Evolutionary conservation across 352 stramenopile genomes (phyloP).

Genomic region (Phytopythium ostracodes): DNA sequence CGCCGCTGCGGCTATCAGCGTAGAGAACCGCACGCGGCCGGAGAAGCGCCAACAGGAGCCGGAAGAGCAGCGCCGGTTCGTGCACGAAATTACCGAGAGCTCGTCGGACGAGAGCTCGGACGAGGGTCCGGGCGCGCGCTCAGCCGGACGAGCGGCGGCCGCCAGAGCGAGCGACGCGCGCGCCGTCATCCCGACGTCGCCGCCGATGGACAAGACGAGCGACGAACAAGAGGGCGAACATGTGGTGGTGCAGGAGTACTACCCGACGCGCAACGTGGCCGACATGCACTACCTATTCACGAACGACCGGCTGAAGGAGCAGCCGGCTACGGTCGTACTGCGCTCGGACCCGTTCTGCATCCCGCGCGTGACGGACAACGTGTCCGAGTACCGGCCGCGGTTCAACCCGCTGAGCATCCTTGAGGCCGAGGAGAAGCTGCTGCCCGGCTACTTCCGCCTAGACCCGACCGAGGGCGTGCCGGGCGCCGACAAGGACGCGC

Average conservation of each 20-base stretch:
- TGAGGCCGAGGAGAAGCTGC: slow-evolving; percentile 58
- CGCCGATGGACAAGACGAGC: background rate
- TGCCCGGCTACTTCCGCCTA: slow-evolving; percentile 58
- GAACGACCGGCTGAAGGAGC: slow-evolving; percentile 60
- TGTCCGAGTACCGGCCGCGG: slow-evolving; percentile 55
- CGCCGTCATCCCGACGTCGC: slow-evolving; percentile 5
- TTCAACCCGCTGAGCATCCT: slow-evolving; percentile 76
- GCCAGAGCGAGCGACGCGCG: background rate
- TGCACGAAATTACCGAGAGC: slow-evolving; percentile 37
- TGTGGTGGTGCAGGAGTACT: slow-evolving; percentile 18
- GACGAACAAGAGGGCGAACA: background rate
- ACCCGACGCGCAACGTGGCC: slow-evolving; percentile 33
- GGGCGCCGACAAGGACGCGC: slow-evolving; percentile 2
- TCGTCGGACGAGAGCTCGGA: slow-evolving; percentile 30
- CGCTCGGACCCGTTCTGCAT: slow-evolving; percentile 68
- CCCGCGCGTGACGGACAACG: slow-evolving; percentile 67
- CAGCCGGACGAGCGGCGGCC: background rate
- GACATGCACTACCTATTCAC: slow-evolving; percentile 63
- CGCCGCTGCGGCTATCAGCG: background rate
- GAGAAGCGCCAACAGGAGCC: background rate
- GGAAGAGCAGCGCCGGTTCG: slow-evolving; percentile 6
- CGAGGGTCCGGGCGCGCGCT: slow-evolving; percentile 3
- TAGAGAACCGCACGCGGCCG: background rate
- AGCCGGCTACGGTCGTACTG: slow-evolving; percentile 42
- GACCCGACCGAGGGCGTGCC: slow-evolving; percentile 36